phyloP scores from a whole-genome alignment of 2,329 filamentous ascomycete genomes.

The Neonectria coccinea region DNA sequence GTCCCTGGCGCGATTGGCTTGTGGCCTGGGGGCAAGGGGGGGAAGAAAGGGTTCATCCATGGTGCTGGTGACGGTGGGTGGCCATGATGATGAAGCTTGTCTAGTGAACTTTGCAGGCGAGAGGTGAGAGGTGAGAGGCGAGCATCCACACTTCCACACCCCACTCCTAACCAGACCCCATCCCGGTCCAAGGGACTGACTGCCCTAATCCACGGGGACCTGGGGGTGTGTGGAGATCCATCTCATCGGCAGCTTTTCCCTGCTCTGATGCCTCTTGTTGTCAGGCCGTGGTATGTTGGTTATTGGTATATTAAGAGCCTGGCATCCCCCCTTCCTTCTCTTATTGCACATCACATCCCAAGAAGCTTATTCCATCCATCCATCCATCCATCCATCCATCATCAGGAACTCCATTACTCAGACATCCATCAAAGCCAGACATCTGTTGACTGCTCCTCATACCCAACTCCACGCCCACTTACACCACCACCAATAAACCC shows the following conservation, averaged over 20 bases:
- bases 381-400: background rate
- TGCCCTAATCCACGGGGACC: conserved; percentile 13
- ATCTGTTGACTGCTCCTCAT: background rate
- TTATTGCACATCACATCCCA: conserved; percentile 2
- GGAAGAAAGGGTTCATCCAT: conserved; percentile 8
- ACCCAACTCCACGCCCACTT: background rate
- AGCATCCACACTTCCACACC: conserved; percentile 9
- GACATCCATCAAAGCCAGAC: background rate
- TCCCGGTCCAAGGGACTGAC: conserved; percentile 4
- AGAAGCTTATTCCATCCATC: conserved; percentile 18
- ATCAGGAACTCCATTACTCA: conserved; percentile 1
- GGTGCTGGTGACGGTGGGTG: conserved; percentile 1
- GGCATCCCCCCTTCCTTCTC: conserved; percentile 27
- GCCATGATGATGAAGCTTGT: conserved; percentile 11
- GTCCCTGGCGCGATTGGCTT: background rate
- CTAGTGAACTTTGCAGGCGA: background rate
- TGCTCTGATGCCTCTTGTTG: conserved; percentile 26
- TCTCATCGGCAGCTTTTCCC: conserved; percentile 10
- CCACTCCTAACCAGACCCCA: conserved; percentile 6
- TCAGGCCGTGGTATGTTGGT: conserved; percentile 15
- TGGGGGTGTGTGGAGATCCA: conserved; percentile 14
- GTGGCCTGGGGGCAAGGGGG: background rate
- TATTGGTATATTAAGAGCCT: conserved; percentile 44
- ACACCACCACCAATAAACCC: background rate
- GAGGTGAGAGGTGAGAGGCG: conserved; percentile 1